phyloP scores from a whole-genome alignment of 495 filamentous ascomycete species.

The Daldinia concentrica region DNA sequence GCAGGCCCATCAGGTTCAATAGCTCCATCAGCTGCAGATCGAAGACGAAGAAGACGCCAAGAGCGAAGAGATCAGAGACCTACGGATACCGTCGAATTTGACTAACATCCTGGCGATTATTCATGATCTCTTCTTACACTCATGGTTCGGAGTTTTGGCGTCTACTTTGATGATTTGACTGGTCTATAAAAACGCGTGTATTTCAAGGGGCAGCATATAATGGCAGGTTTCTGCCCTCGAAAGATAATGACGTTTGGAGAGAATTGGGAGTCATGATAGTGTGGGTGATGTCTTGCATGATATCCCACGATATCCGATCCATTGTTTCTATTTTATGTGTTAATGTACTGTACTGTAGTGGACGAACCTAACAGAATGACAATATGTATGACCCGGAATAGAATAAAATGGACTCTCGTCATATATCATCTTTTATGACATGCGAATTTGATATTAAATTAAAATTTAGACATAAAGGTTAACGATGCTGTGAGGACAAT shows the following conservation, averaged over 20 bases:
- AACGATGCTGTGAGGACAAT: too few species aligned
- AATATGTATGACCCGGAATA: conserved; percentile 15
- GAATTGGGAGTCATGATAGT: conserved; percentile 13
- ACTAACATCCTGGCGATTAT: conserved; percentile 33
- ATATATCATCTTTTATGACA: background rate
- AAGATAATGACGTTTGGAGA: conserved; percentile 30
- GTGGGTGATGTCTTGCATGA: conserved; percentile 31
- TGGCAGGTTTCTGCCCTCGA: conserved; percentile 15
- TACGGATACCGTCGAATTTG: conserved; percentile 53
- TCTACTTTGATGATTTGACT: conserved; percentile 36
- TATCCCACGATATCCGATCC: conserved; percentile 37
- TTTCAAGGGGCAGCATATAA: conserved; percentile 24
- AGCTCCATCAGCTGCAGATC: conserved; percentile 50
- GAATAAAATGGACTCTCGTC: conserved; percentile 6
- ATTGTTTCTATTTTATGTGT: conserved; percentile 21
- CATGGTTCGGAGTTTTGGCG: conserved; percentile 45
- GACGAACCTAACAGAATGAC: conserved; percentile 34
- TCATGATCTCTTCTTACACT: conserved; percentile 23
- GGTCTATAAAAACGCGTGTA: conserved; percentile 32
- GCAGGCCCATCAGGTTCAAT: conserved; percentile 34
- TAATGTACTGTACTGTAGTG: conserved; percentile 24
- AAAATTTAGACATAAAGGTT: background rate
- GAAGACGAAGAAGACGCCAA: conserved; percentile 57
- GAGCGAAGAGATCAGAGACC: conserved; percentile 57
- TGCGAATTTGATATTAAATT: background rate